Evolutionary conservation across 2,329 filamentous ascomycete genomes (phyloP).

Genomic region (Monosporascus sp.): DNA sequence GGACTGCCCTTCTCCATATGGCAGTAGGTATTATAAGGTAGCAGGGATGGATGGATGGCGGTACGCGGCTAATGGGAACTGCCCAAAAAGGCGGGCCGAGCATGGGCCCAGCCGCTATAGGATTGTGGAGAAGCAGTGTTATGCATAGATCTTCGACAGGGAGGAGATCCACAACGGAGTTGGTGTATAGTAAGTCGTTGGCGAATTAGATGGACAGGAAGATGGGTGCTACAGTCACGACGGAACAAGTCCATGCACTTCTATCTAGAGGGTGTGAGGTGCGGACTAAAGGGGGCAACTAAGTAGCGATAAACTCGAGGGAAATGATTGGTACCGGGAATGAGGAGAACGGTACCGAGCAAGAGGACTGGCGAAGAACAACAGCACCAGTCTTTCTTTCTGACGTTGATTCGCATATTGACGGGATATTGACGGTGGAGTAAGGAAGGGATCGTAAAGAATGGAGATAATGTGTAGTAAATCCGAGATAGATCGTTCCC

Average conservation of each 20-base stretch:
- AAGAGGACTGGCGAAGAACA: too few relatives aligned
- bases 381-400: too few relatives aligned
- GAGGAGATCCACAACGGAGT: not conserved
- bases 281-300: not conserved
- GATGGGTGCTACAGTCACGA: not conserved
- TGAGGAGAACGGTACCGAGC: too few relatives aligned
- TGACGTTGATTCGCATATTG: too few relatives aligned
- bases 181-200: not conserved
- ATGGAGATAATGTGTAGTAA: too few relatives aligned
- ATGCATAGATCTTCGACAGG: not conserved
- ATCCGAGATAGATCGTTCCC: too few relatives aligned
- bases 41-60: not conserved
- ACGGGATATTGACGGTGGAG: too few relatives aligned
- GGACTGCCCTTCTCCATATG: too few relatives aligned
- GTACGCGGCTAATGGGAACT: not conserved
- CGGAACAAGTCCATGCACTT: not conserved
- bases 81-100: not conserved
- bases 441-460: too few relatives aligned
- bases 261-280: not conserved
- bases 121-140: not conserved
- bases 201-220: not conserved
- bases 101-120: not conserved
- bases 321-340: not conserved
- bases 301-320: not conserved
- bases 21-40: not conserved